Evolutionary conservation across 2,329 filamentous ascomycete species (phyloP), one percentile per base, ranked within the genome.

Genomic region (Cladophialophora exuberans): DNA sequence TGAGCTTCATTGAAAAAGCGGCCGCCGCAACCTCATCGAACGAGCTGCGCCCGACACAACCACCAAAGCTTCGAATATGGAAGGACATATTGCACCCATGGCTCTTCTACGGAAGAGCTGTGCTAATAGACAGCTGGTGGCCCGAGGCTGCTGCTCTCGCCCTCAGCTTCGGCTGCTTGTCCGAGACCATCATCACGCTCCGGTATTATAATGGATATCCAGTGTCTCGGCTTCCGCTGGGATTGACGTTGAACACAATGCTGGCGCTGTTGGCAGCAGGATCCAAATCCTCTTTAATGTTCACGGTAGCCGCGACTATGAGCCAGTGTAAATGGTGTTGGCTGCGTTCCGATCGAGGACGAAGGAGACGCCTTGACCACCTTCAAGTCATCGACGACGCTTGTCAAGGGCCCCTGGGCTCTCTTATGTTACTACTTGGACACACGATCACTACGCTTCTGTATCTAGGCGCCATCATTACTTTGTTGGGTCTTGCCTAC

Each of bases 241-340:
- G 43, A 4, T 13, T 46, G 26, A 46, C 43, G 6, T 23, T 46
- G 18, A 46, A 46, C 43, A 33, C 43, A 22, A n/a, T 46, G 30
- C 26, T 35, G 5, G 5, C 43, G 9, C 7, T 30, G 6, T 30
- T 46, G 22, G 9, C 43, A 20, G 43, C 43, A 15, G 26, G 26
- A 22, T 31, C 43, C 17, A 46, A 46, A 23, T 46, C 43, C 6
- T 31, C 43, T 13, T 30, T 35, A 18, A 35, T 46, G 5, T 46
- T 46, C 30, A 18, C 28, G 9, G 43, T 46, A 4, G 18, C 43
- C 4, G 28, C 26, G 3, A 46, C 43, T n/a, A 35, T 36, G 43
- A 35, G 43, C 17, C 43, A 46, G 30, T 46, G 43, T 20, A 46
- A 46, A 35, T 46, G 43, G 43, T 33, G 26, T 31, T 46, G 43